Conservation (phyloP, 257 asterid genomes). For the Solanum pinnatisectum region DNA sequence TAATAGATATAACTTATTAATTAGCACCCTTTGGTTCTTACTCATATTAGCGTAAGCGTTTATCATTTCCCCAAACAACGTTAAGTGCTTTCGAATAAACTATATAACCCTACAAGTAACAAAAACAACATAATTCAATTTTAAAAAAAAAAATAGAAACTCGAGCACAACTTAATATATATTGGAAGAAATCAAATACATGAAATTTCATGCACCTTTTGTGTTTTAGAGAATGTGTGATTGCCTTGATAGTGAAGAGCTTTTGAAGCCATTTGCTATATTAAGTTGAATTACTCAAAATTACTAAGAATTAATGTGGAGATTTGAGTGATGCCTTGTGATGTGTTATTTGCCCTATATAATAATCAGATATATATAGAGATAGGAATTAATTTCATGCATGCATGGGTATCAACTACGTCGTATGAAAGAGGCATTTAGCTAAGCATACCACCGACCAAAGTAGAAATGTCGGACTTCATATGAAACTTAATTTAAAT, state of each 20-base stretch:
- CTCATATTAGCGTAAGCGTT: background rate
- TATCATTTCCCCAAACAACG: slow-evolving; percentile 2
- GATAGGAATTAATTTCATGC: background rate
- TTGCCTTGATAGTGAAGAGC: background rate
- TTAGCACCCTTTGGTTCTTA: background rate
- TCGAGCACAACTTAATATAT: background rate
- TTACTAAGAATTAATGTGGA: background rate
- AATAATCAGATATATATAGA: background rate
- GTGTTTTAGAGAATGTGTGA: background rate
- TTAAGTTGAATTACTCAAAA: background rate
- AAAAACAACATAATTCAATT: background rate
- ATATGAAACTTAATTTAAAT: too few species aligned
- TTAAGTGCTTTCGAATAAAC: background rate
- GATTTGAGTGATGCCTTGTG: background rate
- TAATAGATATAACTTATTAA: too few species aligned
- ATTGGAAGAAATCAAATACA: background rate
- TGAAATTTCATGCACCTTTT: background rate
- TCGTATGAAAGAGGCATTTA: background rate
- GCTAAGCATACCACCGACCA: too few species aligned
- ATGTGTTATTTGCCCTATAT: too few species aligned
- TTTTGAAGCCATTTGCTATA: background rate
- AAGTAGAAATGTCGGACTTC: too few species aligned
- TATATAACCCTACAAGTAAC: background rate
- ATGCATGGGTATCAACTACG: background rate
- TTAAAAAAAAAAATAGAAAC: background rate